Base-by-base conservation (phyloP, 2,329 filamentous ascomycete species). In the Diaporthe ilicicola region DNA sequence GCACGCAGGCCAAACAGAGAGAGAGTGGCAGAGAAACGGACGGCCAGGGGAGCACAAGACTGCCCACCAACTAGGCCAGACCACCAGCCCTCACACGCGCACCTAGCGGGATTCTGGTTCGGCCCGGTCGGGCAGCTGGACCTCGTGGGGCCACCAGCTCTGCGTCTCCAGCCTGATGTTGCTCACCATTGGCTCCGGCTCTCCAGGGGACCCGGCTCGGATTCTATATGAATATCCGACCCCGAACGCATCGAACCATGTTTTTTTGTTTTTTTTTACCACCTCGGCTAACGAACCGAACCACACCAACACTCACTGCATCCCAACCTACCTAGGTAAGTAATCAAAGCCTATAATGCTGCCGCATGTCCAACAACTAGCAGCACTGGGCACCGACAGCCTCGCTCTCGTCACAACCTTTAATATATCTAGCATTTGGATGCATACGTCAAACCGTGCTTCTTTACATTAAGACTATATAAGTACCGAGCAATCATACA, bases 81-180 rank as follows among this genome's bases (percentile, higher is more conserved):
- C 42, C 39, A 29, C 37, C 24, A n/a, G n/a, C n/a, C n/a, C n/a
- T n/a, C 24, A 17, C 24, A 37, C 44, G 17, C 24, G 24, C 27
- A 24, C 27, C 56, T 62, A 62, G 39, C 56, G 59, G 59, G 22
- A 48, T 62, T 48, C 59, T 62, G 59, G 59, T 62, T 48, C 59
- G 59, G 59, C 59, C 59, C 59, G 59, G 59, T 62, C 59, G 59
- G 59, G 59, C 59, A 48, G 42, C 42, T 62, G 59, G 59, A 62
- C 59, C 59, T 62, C 42, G 59, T 62, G 59, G 59, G 59, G 59
- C 59, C 17, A 37, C 19, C 34, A 42, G 27, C 27, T 42, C 1
- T 9, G 12, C 3, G 15, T 15, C 1, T 24, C 8, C 19, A 39
- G 56, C 42, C 32, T 34, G 32, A 9, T 34, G 32, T 9, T 34